Percentiles rank a stretch among this genome's conserved stretches.
These are phyloP conservation scores for Diaporthe amygdali DNA, from an alignment of 2,329 filamentous ascomycete species.

Conservation along the genomic window DNA sequence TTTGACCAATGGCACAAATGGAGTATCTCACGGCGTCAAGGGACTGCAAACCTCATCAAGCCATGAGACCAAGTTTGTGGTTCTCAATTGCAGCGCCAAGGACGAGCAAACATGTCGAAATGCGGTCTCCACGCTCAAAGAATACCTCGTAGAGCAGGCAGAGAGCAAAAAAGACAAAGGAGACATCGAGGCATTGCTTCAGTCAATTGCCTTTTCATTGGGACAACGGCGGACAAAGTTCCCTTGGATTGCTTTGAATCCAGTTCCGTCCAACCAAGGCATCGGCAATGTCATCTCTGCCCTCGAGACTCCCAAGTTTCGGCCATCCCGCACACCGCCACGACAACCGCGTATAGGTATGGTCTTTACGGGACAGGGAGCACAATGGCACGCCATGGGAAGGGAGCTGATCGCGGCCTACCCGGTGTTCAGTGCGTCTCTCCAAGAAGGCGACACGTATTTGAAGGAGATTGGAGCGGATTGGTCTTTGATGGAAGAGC, in stretches of 20 bases:
- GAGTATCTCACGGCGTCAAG: not conserved
- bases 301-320: slow-evolving; percentile 6
- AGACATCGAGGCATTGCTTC: not conserved
- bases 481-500: slow-evolving; percentile 35
- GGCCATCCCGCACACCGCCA: not conserved
- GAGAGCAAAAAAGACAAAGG: not conserved
- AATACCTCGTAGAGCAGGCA: not conserved
- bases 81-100: not conserved
- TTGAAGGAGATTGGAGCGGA: slow-evolving; percentile 29
- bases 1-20: not conserved
- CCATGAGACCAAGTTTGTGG: not conserved
- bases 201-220: not conserved
- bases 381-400: slow-evolving; percentile 37
- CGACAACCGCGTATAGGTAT: slow-evolving; percentile 26
- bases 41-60: not conserved
- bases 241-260: not conserved
- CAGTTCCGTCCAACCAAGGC: not conserved
- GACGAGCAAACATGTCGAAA: not conserved
- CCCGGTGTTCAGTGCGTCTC: slow-evolving; percentile 28
- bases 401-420: slow-evolving; percentile 28
- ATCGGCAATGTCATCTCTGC: not conserved
- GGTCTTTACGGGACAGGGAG: slow-evolving; percentile 41
- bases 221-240: not conserved
- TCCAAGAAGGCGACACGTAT: slow-evolving; percentile 27
- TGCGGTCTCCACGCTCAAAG: not conserved